Conservation (phyloP, 2,329 filamentous ascomycete species). For the Alternaria sp. region DNA sequence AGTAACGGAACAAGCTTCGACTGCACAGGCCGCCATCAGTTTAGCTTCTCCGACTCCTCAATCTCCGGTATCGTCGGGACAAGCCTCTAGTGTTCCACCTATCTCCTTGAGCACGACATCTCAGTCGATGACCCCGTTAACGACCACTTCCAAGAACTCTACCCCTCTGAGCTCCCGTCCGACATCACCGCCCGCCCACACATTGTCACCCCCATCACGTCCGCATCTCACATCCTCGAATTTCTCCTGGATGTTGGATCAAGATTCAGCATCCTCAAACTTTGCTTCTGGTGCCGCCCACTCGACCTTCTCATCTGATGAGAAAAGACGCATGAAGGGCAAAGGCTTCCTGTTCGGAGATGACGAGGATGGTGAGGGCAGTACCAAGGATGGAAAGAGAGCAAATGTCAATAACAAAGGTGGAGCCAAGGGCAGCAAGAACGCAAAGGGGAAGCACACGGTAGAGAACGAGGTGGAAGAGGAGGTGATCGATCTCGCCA, state of each 20-base stretch:
- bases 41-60: slow-evolving; percentile 30
- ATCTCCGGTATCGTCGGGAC: slow-evolving; percentile 30
- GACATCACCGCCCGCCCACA: slow-evolving; percentile 27
- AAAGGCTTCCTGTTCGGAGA: slow-evolving; percentile 55
- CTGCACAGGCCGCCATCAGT: slow-evolving; percentile 32
- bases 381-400: slow-evolving; percentile 30
- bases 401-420: slow-evolving; percentile 34
- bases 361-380: slow-evolving; percentile 48
- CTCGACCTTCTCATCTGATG: slow-evolving; percentile 47
- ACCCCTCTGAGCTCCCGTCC: slow-evolving; percentile 23
- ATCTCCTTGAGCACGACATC: slow-evolving; percentile 21
- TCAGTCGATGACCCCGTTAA: slow-evolving; percentile 13
- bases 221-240: slow-evolving; percentile 76
- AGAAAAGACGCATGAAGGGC: slow-evolving; percentile 48
- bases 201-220: slow-evolving; percentile 53
- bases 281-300: slow-evolving; percentile 49
- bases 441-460: slow-evolving; percentile 34
- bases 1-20: slow-evolving; percentile 37
- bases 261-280: slow-evolving; percentile 46
- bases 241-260: slow-evolving; percentile 77
- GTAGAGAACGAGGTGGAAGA: slow-evolving; percentile 44
- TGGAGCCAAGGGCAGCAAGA: slow-evolving; percentile 27
- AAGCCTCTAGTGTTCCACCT: slow-evolving; percentile 35
- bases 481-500: slow-evolving; percentile 50
- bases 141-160: slow-evolving; percentile 12